Percentiles rank a stretch among this genome's conserved stretches.
Conservation (phyloP, 164 flowering plant species). For the Liriodendron chinense region DNA sequence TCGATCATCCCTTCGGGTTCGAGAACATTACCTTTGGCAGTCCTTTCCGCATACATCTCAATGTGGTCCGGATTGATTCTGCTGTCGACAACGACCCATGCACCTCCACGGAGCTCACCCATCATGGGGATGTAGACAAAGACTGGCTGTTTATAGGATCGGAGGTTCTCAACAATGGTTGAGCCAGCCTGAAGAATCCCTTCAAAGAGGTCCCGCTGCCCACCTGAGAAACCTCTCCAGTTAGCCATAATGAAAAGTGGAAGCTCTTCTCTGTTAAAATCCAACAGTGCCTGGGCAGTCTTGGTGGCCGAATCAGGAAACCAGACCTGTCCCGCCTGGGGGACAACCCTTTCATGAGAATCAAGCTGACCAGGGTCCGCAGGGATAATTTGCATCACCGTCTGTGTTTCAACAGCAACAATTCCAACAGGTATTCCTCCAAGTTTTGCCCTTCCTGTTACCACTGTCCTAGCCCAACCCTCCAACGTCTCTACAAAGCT, state of each 20-base stretch:
- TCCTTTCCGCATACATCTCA: constrained; percentile 95
- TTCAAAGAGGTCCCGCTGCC: constrained; percentile 97
- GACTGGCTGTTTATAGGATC: constrained; percentile 90
- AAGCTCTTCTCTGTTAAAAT: constrained; percentile 94
- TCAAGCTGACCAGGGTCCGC: constrained; percentile 99
- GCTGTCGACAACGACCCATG: constrained; percentile 99
- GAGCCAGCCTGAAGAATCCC: constrained; percentile 99
- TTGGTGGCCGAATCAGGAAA: constrained; percentile 98
- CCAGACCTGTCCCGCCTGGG: constrained; percentile 99
- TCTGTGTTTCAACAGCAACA: constrained; percentile 97
- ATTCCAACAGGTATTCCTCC: constrained; percentile 99
- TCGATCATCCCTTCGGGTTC: constrained; percentile 99
- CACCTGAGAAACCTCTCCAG: constrained; percentile 99
- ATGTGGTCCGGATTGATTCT: constrained; percentile 85
- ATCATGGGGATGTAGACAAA: constrained; percentile 96
- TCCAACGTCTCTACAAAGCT: constrained; percentile 95
- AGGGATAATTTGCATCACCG: constrained; percentile 96
- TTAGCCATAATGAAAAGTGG: constrained; percentile 97
- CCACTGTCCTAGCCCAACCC: constrained; percentile 99
- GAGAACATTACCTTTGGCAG: constrained; percentile 98
- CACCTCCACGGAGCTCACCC: constrained; percentile 99
- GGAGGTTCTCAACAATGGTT: constrained; percentile 92
- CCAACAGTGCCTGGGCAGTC: constrained; percentile 91
- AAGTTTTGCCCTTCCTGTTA: constrained; percentile 96
- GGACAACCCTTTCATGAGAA: constrained; percentile 94